These are phyloP conservation scores for Quercus rubra DNA, from an alignment of 306 rosid genomes.

Conservation along the genomic window DNA sequence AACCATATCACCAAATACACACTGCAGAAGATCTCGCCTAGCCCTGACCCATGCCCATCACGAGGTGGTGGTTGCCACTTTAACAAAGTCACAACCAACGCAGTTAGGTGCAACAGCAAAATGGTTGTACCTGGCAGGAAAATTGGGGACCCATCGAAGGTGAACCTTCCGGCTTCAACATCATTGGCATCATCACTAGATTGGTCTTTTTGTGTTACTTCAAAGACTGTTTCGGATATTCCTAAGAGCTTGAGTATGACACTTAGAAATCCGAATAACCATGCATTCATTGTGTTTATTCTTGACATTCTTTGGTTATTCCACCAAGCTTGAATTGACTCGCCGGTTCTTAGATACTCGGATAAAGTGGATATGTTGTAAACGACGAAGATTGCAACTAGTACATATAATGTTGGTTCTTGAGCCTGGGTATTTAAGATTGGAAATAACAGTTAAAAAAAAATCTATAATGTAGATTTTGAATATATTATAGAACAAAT, in stretches of 20 bases:
- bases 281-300: constrained; percentile 36
- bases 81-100: constrained; percentile 28
- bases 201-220: constrained; percentile 55
- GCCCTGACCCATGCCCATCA: constrained; percentile 30
- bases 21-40: constrained; percentile 43
- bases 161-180: constrained; percentile 30
- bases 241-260: constrained; percentile 39
- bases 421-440: constrained; percentile 13
- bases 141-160: constrained; percentile 49
- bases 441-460: background rate
- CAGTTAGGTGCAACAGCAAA: constrained; percentile 45
- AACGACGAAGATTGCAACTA: constrained; percentile 17
- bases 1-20: constrained; percentile 40
- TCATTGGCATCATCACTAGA: background rate
- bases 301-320: constrained; percentile 58
- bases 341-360: constrained; percentile 31
- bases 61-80: constrained; percentile 11
- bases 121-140: constrained; percentile 60
- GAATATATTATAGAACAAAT: background rate
- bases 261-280: constrained; percentile 41
- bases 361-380: constrained; percentile 18
- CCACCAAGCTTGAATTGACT: constrained; percentile 69
- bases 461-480: background rate
- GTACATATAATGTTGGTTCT: constrained; percentile 35
- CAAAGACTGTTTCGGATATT: constrained; percentile 39